These are phyloP conservation scores for Cucurbita argyrosperma DNA, from an alignment of 306 rosid species.

Conservation along the genomic window DNA sequence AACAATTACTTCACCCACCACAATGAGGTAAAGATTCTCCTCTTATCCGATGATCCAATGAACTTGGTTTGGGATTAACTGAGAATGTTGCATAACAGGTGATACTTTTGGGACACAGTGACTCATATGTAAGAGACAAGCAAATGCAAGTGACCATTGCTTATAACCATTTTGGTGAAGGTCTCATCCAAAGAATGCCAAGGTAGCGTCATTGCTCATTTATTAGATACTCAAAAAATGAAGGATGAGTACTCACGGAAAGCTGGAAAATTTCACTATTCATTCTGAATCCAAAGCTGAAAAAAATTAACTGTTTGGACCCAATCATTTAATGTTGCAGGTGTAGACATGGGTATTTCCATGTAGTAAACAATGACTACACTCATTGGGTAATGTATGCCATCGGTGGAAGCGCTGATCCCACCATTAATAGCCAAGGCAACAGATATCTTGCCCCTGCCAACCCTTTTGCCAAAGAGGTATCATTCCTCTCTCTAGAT, in stretches of 20 bases:
- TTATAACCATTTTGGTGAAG: constrained; percentile 97
- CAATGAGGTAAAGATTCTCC: constrained; percentile 46
- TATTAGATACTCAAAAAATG: constrained; percentile 16
- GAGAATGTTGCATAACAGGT: constrained; percentile 12
- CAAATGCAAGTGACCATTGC: constrained; percentile 98
- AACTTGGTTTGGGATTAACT: neutral
- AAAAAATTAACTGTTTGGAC: neutral
- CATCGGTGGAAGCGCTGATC: constrained; percentile 93
- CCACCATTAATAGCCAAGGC: constrained; percentile 96
- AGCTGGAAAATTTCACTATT: neutral
- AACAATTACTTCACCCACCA: constrained; percentile 87
- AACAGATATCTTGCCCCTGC: constrained; percentile 86
- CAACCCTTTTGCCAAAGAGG: constrained; percentile 80
- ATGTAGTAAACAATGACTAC: constrained; percentile 94
- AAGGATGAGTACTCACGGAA: no score
- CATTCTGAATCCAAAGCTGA: neutral
- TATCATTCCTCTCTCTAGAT: constrained; percentile 7
- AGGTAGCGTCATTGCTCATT: constrained; percentile 28
- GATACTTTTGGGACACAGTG: constrained; percentile 87
- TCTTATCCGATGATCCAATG: neutral
- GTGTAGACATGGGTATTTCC: constrained; percentile 96
- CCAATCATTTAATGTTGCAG: constrained; percentile 31
- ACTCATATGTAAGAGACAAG: constrained; percentile 67
- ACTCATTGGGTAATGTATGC: constrained; percentile 99
- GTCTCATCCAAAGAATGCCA: constrained; percentile 95